Evolutionary conservation across 2,329 filamentous ascomycete genomes (phyloP), one percentile per base, ranked within the genome.

Genomic region (Hymenoscyphus fructigenus): DNA sequence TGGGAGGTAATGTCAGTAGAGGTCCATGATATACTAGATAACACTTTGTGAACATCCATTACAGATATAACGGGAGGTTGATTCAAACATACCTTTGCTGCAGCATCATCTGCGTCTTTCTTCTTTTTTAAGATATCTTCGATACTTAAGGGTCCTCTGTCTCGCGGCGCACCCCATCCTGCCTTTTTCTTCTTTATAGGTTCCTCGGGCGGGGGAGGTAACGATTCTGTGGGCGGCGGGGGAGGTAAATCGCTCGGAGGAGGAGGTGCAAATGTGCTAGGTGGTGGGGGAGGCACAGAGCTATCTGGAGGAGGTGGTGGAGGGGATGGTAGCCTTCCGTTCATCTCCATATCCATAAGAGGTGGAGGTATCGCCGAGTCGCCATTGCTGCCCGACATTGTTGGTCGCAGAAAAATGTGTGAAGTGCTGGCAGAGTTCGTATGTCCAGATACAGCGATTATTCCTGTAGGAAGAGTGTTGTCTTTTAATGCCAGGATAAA

Each of bases 111-210:
- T 32, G 91, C 90, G 67, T 91, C 92, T 75, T 91, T 91, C 82
- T 96, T 96, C 79, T 93, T 90, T 70, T 88, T 87, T 26, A 97
- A 79, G 4, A 97, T 84, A 72, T 96, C 91, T 77, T 97, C 93
- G 64, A 97, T 89, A 75, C 92, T 93, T 58, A 96, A 81, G 9
- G 91, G 91, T 59, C 73, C 73, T 9, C 74, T 71, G 57, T 71
- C 72, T 74, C 71, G 67, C 50, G 74, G 66, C 26, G 78, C 71
- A 14, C 81, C 82, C 82, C 82, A 85, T 70, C 84, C 83, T 60
- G 75, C 72, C 71, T 87, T 85, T 74, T 85, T 85, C 71, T 83
- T 75, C 61, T 70, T 69, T 47, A 59, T 12, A n/a, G 66, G 67
- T 38, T 71, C 68, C 80, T 77, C 82, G 23, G 83, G 80, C 23